Conservation (phyloP, 2,329 filamentous ascomycete species). For the Aureobasidium pullulans region DNA sequence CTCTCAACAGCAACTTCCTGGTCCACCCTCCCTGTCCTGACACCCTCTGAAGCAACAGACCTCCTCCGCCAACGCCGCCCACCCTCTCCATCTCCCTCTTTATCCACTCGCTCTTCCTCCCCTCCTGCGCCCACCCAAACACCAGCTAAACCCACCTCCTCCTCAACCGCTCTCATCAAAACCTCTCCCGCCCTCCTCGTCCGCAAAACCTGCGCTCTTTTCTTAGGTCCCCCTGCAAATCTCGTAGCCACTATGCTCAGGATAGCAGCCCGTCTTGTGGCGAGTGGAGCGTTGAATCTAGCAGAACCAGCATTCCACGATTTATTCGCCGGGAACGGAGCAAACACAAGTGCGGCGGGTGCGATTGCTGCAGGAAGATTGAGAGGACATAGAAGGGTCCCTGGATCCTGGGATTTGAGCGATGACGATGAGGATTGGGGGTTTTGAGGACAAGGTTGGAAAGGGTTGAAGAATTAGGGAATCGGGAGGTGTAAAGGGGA, state of each 20-base stretch:
- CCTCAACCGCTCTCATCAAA: neutral
- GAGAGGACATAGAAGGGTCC: conserved; percentile 9
- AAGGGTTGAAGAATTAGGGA: neutral
- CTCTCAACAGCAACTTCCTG: conserved; percentile 7
- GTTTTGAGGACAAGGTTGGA: conserved; percentile 2
- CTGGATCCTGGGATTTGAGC: conserved; percentile 15
- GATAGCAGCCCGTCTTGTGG: conserved; percentile 74
- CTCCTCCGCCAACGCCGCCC: neutral
- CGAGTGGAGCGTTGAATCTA: conserved; percentile 35
- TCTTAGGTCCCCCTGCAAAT: conserved; percentile 73
- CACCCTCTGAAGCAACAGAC: conserved; percentile 7
- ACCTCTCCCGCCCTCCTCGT: conserved; percentile 46
- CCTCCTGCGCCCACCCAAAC: neutral
- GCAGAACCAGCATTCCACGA: conserved; percentile 11
- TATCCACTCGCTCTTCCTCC: neutral
- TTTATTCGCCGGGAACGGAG: neutral
- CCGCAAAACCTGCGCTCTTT: conserved; percentile 66
- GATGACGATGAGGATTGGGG: conserved; percentile 18
- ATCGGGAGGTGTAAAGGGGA: neutral
- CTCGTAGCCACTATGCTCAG: conserved; percentile 72
- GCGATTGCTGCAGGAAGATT: neutral
- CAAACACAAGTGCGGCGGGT: neutral
- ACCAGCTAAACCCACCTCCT: neutral
- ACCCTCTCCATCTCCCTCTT: neutral
- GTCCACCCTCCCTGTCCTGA: conserved; percentile 11